Conservation (phyloP, 2,329 filamentous ascomycete species). For the Paecilomyces sp. region DNA sequence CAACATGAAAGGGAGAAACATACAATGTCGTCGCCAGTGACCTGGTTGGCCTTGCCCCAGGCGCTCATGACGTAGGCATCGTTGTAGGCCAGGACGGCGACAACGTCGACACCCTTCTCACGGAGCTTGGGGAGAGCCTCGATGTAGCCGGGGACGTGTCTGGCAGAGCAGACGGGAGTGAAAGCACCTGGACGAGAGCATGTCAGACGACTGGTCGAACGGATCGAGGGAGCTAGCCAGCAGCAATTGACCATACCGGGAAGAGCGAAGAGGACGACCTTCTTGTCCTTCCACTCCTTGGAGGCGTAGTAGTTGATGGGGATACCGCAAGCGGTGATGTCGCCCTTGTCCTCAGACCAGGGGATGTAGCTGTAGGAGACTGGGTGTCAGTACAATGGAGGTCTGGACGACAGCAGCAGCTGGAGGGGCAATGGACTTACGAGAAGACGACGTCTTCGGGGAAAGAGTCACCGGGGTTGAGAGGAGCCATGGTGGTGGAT, state of each 20-base stretch:
- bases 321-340: constrained; percentile 69
- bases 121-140: constrained; percentile 63
- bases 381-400: neutral
- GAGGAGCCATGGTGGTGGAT: constrained; percentile 50
- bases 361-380: constrained; percentile 59
- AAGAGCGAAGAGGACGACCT: constrained; percentile 65
- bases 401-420: neutral
- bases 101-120: constrained; percentile 73
- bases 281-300: constrained; percentile 66
- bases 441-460: constrained; percentile 72
- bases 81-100: constrained; percentile 77
- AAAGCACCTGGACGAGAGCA: constrained; percentile 54
- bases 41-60: constrained; percentile 80
- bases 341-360: constrained; percentile 61
- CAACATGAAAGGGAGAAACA: constrained; percentile 14
- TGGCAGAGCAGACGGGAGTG: constrained; percentile 77
- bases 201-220: neutral
- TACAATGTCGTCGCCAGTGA: constrained; percentile 64
- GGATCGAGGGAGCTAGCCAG: neutral
- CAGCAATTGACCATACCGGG: constrained; percentile 43
- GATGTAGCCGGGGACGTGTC: constrained; percentile 76
- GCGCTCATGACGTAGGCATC: constrained; percentile 83
- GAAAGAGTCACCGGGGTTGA: constrained; percentile 78
- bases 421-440: constrained; percentile 36
- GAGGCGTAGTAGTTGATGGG: constrained; percentile 73